These are phyloP conservation scores for Aspergillus asperescens DNA, from an alignment of 495 filamentous ascomycete species.

Conservation along the genomic window DNA sequence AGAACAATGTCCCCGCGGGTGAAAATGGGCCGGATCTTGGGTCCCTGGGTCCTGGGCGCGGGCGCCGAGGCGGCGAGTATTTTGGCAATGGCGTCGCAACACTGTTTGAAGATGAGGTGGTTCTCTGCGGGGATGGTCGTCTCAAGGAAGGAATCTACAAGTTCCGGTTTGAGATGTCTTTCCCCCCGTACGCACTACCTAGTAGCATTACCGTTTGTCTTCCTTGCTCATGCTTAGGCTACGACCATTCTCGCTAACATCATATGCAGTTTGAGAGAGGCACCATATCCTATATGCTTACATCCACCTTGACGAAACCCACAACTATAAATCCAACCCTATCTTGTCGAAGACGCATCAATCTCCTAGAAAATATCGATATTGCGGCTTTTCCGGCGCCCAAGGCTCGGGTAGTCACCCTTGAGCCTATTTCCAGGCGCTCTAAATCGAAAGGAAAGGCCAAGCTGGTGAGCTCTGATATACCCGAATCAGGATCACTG, in stretches of 20 bases:
- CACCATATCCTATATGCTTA: slow-evolving; percentile 84
- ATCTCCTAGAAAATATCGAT: slow-evolving; percentile 67
- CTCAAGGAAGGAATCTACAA: slow-evolving; percentile 81
- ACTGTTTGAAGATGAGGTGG: slow-evolving; percentile 85
- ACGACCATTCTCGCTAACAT: slow-evolving; percentile 12
- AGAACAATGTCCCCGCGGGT: slow-evolving; percentile 60
- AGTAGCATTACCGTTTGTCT: slow-evolving; percentile 73
- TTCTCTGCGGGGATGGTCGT: slow-evolving; percentile 85
- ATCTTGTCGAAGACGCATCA: slow-evolving; percentile 73
- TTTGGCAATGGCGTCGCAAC: slow-evolving; percentile 77
- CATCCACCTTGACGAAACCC: slow-evolving; percentile 83
- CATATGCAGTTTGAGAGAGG: slow-evolving; percentile 81
- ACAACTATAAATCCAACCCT: slow-evolving; percentile 77
- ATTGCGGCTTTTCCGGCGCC: slow-evolving; percentile 52
- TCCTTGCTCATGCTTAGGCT: background rate
- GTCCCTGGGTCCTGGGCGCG: slow-evolving; percentile 48
- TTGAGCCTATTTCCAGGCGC: slow-evolving; percentile 65
- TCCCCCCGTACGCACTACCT: slow-evolving; percentile 73
- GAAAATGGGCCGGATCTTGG: slow-evolving; percentile 49
- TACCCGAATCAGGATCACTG: slow-evolving; percentile 33
- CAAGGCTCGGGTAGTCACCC: slow-evolving; percentile 67
- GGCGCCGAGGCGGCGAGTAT: slow-evolving; percentile 59
- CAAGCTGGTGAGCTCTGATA: slow-evolving; percentile 32
- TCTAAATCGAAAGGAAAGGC: slow-evolving; percentile 44
- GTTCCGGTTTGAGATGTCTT: slow-evolving; percentile 84